Conservation (phyloP, 495 filamentous ascomycete genomes). For the Parathielavia appendiculata region DNA sequence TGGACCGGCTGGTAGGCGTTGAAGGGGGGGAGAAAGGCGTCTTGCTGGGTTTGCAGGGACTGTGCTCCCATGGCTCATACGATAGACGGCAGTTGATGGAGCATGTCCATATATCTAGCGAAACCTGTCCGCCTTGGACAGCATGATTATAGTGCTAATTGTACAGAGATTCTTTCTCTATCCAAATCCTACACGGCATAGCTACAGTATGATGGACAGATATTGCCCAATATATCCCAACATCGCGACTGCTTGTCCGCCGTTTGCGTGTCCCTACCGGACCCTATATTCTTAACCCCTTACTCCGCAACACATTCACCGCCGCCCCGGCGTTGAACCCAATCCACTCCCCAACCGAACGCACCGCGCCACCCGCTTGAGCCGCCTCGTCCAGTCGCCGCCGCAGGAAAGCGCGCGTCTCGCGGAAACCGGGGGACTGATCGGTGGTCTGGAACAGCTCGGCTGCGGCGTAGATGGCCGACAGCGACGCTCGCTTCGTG, state of each 20-base stretch:
- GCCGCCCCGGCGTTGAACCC: slow-evolving; percentile 66
- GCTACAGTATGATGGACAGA: slow-evolving; percentile 2
- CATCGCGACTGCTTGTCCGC: background rate
- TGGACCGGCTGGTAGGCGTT: background rate
- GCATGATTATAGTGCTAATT: slow-evolving; percentile 1
- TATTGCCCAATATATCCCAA: too few relatives aligned
- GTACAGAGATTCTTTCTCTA: background rate
- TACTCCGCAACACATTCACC: slow-evolving; percentile 58
- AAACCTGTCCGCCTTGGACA: background rate
- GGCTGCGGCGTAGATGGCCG: slow-evolving; percentile 74
- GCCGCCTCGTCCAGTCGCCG: slow-evolving; percentile 67
- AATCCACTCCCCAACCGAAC: slow-evolving; percentile 63
- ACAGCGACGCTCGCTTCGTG: slow-evolving; percentile 72
- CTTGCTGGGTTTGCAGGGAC: slow-evolving; percentile 2
- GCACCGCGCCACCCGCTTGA: slow-evolving; percentile 53
- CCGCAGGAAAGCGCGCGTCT: slow-evolving; percentile 75
- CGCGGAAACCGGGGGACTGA: slow-evolving; percentile 54
- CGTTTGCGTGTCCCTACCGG: background rate
- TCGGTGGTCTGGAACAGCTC: slow-evolving; percentile 95
- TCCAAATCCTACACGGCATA: background rate
- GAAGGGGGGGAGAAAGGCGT: slow-evolving; percentile 3
- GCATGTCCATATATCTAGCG: background rate
- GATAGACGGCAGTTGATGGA: background rate
- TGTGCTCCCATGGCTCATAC: background rate
- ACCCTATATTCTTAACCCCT: slow-evolving; percentile 55